Base-by-base conservation (phyloP, 2,329 filamentous ascomycete species). In the Paraconiothyrium sp. region DNA sequence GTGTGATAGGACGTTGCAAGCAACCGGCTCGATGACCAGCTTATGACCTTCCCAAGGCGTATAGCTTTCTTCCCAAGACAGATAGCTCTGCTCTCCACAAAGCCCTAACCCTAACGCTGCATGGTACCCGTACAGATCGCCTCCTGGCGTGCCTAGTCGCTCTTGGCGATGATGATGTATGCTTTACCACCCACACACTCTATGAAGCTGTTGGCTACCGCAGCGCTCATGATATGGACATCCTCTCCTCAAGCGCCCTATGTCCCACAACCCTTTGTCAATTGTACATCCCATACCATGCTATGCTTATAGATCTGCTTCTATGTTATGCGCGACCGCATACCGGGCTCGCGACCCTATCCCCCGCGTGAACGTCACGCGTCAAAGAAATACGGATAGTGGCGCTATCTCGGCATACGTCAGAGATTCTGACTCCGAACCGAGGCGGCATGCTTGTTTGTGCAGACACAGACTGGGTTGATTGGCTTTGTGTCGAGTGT, bases 41-140 rank as follows among this genome's bases (percentile, higher is more conserved):
- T 22, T 30, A 48, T 48, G 49, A 52, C 49, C 49, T 24, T 52
- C 35, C 24, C 16, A 48, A 46, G 43, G 43, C 43, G 20, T 13
- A 46, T 46, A 46, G 43, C 43, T 46, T 16, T 10, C 39, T 41
- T 5, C 16, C 16, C 48, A 51, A 51, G 48, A 51, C 20, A 51
- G 48, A 20, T 49, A 24, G 32, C 48, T 51, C 24, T 32, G 8
- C 2, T 14, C 14, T 35, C 27, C 37, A 30, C 37, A 34, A n/a
- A 34, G 13, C 39, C 14, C 46, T 48, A 48, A 20, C 16, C 49
- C 13, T 27, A 16, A 57, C 6, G n/a, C 44, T 47, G 49, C n/a
- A 52, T 52, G 34, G 49, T 9, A 39, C 49, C 34, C 49, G 4
- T 27, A 10, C 8, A 37, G 32, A 51, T 51, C 48, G 32, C 9